phyloP scores from a whole-genome alignment of 208 protist species.

The Trypanosoma melophagium region DNA sequence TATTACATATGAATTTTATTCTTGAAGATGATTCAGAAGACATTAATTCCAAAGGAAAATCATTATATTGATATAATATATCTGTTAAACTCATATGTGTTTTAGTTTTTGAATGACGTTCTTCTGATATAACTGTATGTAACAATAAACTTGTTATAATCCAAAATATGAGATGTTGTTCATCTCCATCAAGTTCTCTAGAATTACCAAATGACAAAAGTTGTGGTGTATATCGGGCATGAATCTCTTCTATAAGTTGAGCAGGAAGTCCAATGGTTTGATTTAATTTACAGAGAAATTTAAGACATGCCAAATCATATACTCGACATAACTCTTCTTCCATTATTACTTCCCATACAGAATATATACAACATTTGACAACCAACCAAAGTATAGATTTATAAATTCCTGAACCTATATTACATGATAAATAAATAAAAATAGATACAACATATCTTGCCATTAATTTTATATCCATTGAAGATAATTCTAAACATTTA shows the following conservation, averaged over 20 bases:
- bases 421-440: conserved; percentile 9
- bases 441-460: conserved; percentile 21
- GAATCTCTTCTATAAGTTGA: conserved; percentile 22
- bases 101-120: conserved; percentile 13
- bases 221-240: conserved; percentile 30
- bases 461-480: conserved; percentile 7
- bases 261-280: conserved; percentile 21
- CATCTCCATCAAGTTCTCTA: conserved; percentile 16
- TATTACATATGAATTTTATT: conserved; percentile 8
- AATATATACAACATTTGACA: conserved; percentile 19
- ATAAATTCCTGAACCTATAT: conserved; percentile 4
- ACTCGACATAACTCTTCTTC: conserved; percentile 13
- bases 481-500: conserved; percentile 13
- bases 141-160: conserved; percentile 27
- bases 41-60: conserved; percentile 19
- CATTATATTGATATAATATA: conserved; percentile 15
- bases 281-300: conserved; percentile 26
- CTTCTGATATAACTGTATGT: conserved; percentile 14
- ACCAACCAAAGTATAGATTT: conserved; percentile 27
- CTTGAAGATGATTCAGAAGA: conserved; percentile 13
- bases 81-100: conserved; percentile 16
- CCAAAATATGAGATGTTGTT: conserved; percentile 26
- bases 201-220: conserved; percentile 27
- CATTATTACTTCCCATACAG: conserved; percentile 21
- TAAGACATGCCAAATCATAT: conserved; percentile 8